Evolutionary conservation across 345 rosid genomes (phyloP), one percentile per base, ranked within the genome.

Genomic region (Lepidium didymum): DNA sequence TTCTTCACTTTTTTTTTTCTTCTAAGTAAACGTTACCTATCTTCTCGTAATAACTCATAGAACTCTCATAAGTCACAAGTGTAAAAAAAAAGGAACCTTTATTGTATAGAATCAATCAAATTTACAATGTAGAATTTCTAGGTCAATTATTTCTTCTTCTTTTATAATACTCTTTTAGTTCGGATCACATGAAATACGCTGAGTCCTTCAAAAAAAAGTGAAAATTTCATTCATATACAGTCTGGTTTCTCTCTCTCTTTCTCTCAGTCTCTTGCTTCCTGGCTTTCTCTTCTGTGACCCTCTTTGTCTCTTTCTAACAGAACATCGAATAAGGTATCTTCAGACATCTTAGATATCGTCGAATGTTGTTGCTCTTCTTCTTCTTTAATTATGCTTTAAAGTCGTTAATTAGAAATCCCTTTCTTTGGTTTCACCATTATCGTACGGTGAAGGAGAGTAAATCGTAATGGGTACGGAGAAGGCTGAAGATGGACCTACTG

Each of bases 401-500:
- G 40, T 41, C 44, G 2, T 16, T 21, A 50, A 62, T 43, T 15
- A 41, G 16, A n/a, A n/a, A 33, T 18, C 25, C 7, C 9, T 27
- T 52, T 33, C n/a, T 69, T 21, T 44, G 15, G 13, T 37, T 44
- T 66, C 38, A 14, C 66, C 62, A 29, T 47, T 25, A 65, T 47
- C 15, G 45, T 51, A 60, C 68, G 9, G 31, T 25, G 40, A 27
- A 34, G 77, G 73, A 73, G 19, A 46, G 19, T 36, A 49, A 63
- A 64, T 34, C 72, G 66, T 9, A 50, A 62, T 33, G 80, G 74
- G 80, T 82, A 72, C 72, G 81, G 84, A 75, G 79, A 79, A 67
- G 85, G 72, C 75, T 69, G 77, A 55, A 69, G 85, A 57, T 85
- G 91, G 86, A 49, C 93, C 91, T 83, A 87, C 85, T 77, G 88